phyloP scores from a whole-genome alignment of 2,329 filamentous ascomycete genomes.

The Emergomyces orientalis region DNA sequence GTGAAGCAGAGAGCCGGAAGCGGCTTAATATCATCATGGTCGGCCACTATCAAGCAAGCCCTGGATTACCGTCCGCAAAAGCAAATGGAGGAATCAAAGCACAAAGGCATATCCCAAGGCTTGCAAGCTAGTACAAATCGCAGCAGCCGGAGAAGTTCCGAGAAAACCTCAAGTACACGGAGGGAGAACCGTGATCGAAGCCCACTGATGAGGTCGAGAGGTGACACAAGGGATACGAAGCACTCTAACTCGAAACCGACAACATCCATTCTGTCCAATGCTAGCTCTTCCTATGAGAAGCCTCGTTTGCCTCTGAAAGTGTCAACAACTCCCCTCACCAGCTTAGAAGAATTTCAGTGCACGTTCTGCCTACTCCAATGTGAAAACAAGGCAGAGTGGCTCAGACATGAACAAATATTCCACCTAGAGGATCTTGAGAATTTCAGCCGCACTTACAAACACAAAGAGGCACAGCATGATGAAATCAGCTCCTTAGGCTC shows the following conservation, averaged over 20 bases:
- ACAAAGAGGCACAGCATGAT: not conserved
- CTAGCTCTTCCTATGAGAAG: not conserved
- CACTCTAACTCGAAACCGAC: not conserved
- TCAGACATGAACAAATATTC: not conserved
- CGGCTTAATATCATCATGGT: not conserved
- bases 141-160: not conserved
- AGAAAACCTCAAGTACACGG: not conserved
- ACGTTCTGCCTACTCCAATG: conserved; percentile 7
- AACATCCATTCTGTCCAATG: not conserved
- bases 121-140: not conserved
- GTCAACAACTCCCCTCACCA: not conserved
- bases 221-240: not conserved
- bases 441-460: not conserved
- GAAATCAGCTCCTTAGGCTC: not conserved
- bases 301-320: conserved; percentile 3
- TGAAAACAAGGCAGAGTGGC: conserved; percentile 1
- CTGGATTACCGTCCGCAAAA: not conserved
- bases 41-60: not conserved
- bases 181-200: not conserved
- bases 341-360: conserved; percentile 2
- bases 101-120: not conserved
- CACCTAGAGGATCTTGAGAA: conserved; percentile 3
- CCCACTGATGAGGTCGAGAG: not conserved
- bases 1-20: not conserved
- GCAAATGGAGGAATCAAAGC: not conserved